Percentiles rank a stretch among this genome's conserved stretches.
Evolutionary conservation across 2,329 filamentous ascomycete genomes (phyloP).

Genomic region (Aspergillus piperis): DNA sequence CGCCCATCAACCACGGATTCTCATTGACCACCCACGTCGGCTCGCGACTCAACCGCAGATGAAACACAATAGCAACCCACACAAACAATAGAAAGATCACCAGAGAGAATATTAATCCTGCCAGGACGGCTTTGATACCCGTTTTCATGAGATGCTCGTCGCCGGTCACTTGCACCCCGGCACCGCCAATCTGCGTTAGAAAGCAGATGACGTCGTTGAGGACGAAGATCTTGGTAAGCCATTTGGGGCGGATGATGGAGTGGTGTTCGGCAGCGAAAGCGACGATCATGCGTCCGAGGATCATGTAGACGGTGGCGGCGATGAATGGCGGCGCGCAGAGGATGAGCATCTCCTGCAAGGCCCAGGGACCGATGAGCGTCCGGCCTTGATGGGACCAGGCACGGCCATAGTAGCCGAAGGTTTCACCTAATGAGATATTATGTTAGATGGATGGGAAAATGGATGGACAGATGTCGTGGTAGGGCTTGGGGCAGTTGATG

Average conservation of each 20-base stretch:
- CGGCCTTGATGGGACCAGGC: slow-evolving; percentile 35
- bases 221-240: slow-evolving; percentile 43
- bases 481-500: not conserved
- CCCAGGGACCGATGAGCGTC: slow-evolving; percentile 32
- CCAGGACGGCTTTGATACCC: slow-evolving; percentile 31
- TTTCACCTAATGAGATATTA: slow-evolving; percentile 29
- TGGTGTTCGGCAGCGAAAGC: slow-evolving; percentile 34
- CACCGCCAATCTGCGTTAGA: slow-evolving; percentile 36
- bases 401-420: slow-evolving; percentile 40
- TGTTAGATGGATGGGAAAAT: not conserved
- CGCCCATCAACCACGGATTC: slow-evolving; percentile 14
- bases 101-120: slow-evolving; percentile 32
- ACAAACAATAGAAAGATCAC: slow-evolving; percentile 33
- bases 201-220: slow-evolving; percentile 39
- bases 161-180: slow-evolving; percentile 32
- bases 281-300: slow-evolving; percentile 42
- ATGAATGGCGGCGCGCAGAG: slow-evolving; percentile 46
- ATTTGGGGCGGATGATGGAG: slow-evolving; percentile 35
- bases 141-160: slow-evolving; percentile 23
- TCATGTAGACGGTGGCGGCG: slow-evolving; percentile 42
- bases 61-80: slow-evolving; percentile 26
- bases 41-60: slow-evolving; percentile 18
- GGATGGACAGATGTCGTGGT: not conserved
- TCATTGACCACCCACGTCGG: slow-evolving; percentile 21
- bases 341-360: slow-evolving; percentile 42